phyloP scores from a whole-genome alignment of 225 moss, liverwort and hornwort genomes.

The Asterella californica region DNA sequence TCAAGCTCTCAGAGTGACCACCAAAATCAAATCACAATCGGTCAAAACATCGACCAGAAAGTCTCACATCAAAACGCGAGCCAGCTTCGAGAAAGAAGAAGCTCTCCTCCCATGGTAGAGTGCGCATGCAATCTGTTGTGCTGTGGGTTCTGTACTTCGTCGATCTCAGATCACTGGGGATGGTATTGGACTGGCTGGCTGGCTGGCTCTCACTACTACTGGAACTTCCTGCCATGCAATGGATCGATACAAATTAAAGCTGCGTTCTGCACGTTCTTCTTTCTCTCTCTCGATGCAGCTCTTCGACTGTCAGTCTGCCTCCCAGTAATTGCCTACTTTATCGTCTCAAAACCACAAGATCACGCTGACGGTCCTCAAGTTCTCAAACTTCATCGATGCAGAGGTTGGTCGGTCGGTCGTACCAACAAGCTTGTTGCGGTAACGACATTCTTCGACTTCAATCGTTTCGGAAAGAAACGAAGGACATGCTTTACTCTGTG shows the following conservation, averaged over 20 bases:
- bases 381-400: too few species aligned
- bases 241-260: neutral
- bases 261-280: too few species aligned
- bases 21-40: slow-evolving; percentile 32
- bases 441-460: neutral
- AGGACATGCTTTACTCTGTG: neutral
- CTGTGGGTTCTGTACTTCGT: too few species aligned
- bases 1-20: slow-evolving; percentile 12
- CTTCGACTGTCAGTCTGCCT: too few species aligned
- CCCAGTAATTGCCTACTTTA: too few species aligned
- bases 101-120: slow-evolving; percentile 42
- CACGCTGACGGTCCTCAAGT: too few species aligned
- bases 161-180: too few species aligned
- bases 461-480: neutral
- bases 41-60: slow-evolving; percentile 31
- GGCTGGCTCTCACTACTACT: too few species aligned
- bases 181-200: too few species aligned
- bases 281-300: neutral
- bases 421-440: neutral
- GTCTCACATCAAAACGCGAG: slow-evolving; percentile 35
- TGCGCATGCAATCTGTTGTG: too few species aligned
- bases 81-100: slow-evolving; percentile 42
- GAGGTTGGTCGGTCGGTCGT: neutral
- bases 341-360: too few species aligned
- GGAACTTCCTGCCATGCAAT: too few species aligned